Conservation (phyloP, 2,329 filamentous ascomycete species). For the Xylaria sp. region DNA sequence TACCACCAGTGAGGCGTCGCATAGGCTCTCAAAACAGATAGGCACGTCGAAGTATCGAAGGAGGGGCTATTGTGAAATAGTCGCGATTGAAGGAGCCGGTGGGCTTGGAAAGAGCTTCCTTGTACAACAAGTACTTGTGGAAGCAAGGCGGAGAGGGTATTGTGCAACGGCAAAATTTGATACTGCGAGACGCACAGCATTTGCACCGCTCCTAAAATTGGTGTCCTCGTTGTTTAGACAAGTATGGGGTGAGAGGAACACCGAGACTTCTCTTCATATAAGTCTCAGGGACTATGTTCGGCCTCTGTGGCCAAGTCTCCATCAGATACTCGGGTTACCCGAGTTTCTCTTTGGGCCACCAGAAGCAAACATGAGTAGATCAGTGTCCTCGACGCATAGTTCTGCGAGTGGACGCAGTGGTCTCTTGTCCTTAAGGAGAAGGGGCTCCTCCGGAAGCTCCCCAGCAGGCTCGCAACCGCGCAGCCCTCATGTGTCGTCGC, state of each 20-base stretch:
- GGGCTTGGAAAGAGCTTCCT: conserved; percentile 74
- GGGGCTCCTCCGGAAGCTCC: conserved; percentile 62
- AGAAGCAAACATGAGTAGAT: conserved; percentile 53
- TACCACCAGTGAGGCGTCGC: conserved; percentile 58
- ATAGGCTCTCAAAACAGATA: conserved; percentile 65
- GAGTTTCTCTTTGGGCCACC: conserved; percentile 74
- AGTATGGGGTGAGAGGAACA: conserved; percentile 74
- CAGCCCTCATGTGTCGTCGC: conserved; percentile 56
- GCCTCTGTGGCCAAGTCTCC: conserved; percentile 72
- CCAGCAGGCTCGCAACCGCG: conserved; percentile 51
- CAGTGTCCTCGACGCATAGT: conserved; percentile 52
- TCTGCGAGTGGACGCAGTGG: conserved; percentile 48
- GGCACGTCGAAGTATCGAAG: conserved; percentile 68
- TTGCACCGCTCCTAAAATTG: conserved; percentile 72
- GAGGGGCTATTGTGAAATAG: conserved; percentile 71
- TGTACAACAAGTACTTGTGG: conserved; percentile 70
- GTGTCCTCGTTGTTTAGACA: conserved; percentile 74
- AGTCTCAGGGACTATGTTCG: conserved; percentile 70
- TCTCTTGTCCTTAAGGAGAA: conserved; percentile 54
- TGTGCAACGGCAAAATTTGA: conserved; percentile 76
- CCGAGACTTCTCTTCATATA: conserved; percentile 72
- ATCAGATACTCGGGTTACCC: conserved; percentile 69
- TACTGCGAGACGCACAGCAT: conserved; percentile 68
- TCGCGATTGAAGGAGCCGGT: conserved; percentile 69
- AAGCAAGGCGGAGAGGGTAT: conserved; percentile 70